phyloP scores from a whole-genome alignment of 2,329 filamentous ascomycete species.

The Penicillium janthinellum region DNA sequence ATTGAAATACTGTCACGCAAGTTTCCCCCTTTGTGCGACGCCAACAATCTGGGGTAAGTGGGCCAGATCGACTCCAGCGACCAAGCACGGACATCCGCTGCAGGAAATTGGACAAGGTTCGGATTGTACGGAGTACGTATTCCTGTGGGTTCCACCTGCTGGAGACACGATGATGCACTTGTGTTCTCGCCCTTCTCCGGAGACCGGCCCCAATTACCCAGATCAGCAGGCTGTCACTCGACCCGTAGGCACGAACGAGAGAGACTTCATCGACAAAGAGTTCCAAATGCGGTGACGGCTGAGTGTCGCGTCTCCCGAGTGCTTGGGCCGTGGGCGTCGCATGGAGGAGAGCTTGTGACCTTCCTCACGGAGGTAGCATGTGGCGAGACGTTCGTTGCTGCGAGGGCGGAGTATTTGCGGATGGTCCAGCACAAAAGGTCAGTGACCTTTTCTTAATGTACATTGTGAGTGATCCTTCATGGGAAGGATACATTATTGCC shows the following conservation, averaged over 20 bases:
- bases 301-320: neutral
- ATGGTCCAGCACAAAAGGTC: constrained; percentile 8
- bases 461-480: neutral
- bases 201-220: constrained; percentile 1
- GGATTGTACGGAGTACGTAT: constrained; percentile 3
- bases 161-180: neutral
- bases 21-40: constrained; percentile 15
- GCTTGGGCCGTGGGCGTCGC: neutral
- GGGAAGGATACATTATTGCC: neutral
- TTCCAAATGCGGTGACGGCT: neutral
- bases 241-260: neutral
- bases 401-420: constrained; percentile 13
- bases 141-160: constrained; percentile 9
- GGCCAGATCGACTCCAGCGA: constrained; percentile 28
- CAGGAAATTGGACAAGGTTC: constrained; percentile 28
- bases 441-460: neutral
- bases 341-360: constrained; percentile 8
- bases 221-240: constrained; percentile 11
- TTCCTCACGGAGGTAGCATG: constrained; percentile 20
- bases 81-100: constrained; percentile 32
- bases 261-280: neutral
- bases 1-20: constrained; percentile 21
- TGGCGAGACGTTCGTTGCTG: constrained; percentile 15
- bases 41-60: constrained; percentile 33
- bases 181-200: neutral